Evolutionary conservation across 805 yeast species (phyloP), one percentile per base, ranked within the genome.

Genomic region (Lachancea thermotolerans): DNA sequence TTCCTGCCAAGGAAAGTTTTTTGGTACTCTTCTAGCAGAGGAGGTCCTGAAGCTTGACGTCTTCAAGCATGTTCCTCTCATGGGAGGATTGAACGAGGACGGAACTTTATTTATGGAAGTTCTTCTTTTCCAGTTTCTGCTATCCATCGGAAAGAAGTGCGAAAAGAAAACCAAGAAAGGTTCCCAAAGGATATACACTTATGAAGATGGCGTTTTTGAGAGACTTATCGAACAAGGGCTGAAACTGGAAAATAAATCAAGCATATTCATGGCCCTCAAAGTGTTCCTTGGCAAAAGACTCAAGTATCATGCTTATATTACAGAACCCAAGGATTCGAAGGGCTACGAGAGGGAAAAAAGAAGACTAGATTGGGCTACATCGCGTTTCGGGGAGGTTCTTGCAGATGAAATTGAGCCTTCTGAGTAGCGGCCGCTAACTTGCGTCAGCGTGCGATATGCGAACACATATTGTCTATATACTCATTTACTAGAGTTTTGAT

Each of bases 1-100:
- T 17, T 72, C 85, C 37, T 87, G 86, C 52, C 69, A 82, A 52
- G 97, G 96, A 2, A 73, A 87, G 47, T 79, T 93, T 51, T 93
- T 78, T 56, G 98, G 96, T 0, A 70, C 68, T 41, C 59, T 93
- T 37, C 74, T 90, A 14, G 79, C 85, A 2, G 88, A 85, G 55
- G 86, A 85, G 1, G 73, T 82, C 0, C 68, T 91, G 49, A 79
- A 88, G 2, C 68, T 93, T 39, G 90, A 86, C 56, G 65, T 85
- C 2, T 71, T 93, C 51, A 78, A 84, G 52, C 80, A 79, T 6
- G 76, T 86, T 29, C 85, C 91, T 53, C 82, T 90, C 47, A 64
- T 90, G 46, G 77, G 88, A 0, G 77, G 81, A 0, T 66, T 85
- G 10, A 71, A 73, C 17, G 56, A 74, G 0, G 90, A 86, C 50